Percentiles rank a stretch among this genome's conserved stretches.
These are phyloP conservation scores for Prunus persica DNA, from an alignment of 306 rosid genomes.

Conservation along the genomic window Prunus_persica_NCBIv2 NC_034009.1:36152001-36152500, in stretches of 20 bases:
- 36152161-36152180: slow-evolving; percentile 8
- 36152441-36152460: neutral
- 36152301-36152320: slow-evolving; percentile 12
- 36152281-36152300: neutral
- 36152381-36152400: no score
- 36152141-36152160: slow-evolving; percentile 8
- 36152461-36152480: neutral
- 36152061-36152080: neutral
- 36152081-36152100: neutral
- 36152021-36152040: slow-evolving; percentile 35
- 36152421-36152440: neutral
- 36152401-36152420: neutral
- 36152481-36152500: neutral
- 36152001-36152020: slow-evolving; percentile 97
- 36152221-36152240: slow-evolving; percentile 13
- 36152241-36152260: slow-evolving; percentile 13
- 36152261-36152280: neutral
- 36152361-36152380: neutral
- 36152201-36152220: neutral
- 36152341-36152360: neutral
- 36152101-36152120: slow-evolving; percentile 1
- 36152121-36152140: slow-evolving; percentile 21
- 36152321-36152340: slow-evolving; percentile 30
- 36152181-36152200: slow-evolving; percentile 39
- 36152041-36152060: neutral